These are phyloP conservation scores for Acrocalymma vagum DNA, from an alignment of 2,329 filamentous ascomycete species.

Conservation along the genomic window DNA sequence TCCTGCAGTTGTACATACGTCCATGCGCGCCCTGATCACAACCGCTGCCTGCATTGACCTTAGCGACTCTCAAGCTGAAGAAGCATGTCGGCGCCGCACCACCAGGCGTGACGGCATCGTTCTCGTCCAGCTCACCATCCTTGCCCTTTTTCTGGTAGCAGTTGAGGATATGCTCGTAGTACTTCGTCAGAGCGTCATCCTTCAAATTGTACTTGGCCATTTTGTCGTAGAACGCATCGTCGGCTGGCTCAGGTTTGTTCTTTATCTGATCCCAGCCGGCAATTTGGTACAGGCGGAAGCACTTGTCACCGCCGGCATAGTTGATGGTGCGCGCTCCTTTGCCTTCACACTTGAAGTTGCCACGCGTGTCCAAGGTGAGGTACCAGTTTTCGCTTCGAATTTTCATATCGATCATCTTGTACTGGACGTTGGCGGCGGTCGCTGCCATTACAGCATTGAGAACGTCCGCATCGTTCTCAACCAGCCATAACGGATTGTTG, in stretches of 20 bases:
- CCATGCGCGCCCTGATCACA: too few species aligned
- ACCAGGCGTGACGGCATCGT: not conserved
- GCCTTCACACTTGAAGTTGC: not conserved
- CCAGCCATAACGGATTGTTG: slow-evolving; percentile 2
- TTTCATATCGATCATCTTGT: slow-evolving; percentile 3
- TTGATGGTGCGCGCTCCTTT: slow-evolving; percentile 1
- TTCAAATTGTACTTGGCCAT: not conserved
- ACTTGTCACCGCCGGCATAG: slow-evolving; percentile 1
- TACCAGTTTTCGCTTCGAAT: slow-evolving; percentile 1
- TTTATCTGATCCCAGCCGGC: not conserved
- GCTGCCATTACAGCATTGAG: not conserved
- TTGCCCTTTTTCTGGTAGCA: slow-evolving; percentile 4
- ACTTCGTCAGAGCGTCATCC: slow-evolving; percentile 1
- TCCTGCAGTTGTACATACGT: too few species aligned
- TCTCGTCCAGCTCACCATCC: not conserved
- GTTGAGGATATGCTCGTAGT: slow-evolving; percentile 1
- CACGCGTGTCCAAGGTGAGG: slow-evolving; percentile 1
- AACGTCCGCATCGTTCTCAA: not conserved
- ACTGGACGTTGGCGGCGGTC: not conserved
- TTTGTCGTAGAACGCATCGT: slow-evolving; percentile 3
- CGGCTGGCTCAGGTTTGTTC: not conserved
- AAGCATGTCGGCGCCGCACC: not conserved
- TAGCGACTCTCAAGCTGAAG: not conserved
- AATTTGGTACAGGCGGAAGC: not conserved
- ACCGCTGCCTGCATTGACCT: not conserved